Base-by-base conservation (phyloP, 1,139 yeast genomes). In the Yamadazyma diospyri region DNA sequence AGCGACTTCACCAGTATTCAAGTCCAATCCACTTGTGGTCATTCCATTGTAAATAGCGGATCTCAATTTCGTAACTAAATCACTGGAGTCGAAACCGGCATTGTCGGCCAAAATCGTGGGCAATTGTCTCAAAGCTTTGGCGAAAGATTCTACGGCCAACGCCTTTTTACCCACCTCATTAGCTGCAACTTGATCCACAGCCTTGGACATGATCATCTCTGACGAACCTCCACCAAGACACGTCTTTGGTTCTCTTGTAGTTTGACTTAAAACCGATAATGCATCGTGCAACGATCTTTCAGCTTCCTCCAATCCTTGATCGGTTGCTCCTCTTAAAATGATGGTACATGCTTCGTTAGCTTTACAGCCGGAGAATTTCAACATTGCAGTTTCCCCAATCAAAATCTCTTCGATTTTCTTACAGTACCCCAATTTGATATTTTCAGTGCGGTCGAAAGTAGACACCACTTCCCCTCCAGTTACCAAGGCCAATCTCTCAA, bases 401-500 rank as follows among this genome's bases (percentile, higher is more conserved):
- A 88, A 76, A 25, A 92, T 67, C 61, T 92, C 98, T 61, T 92
- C 97, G 49, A 94, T 87, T 22, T 71, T 49, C 32, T 89, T 94
- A 71, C 98, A 92, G 55, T 79, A 75, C 33, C 98, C 99, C 36
- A 89, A 67, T 55, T 77, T 82, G 37, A 85, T 95, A 36, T 74
- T 72, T 35, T 84, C 95, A 16, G 98, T 96, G 46, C 81, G 74
- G 55, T 94, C 98, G 59, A 92, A 94, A 1, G 98, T 92, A 9
- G 97, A 89, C 3, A 83, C 96, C 36, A 94, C 97, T 65, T 92
- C 98, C 51, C 96, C 98, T 32, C 98, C 98, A 5, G 97, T 89
- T 16, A 89, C 98, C 31, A 92, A 70, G 4, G 98, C 96, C 47
- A 92, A 74, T 57, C 98, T 81, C 67, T 92, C 98, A 38, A 92